Evolutionary conservation across 108 stramenopile genomes (phyloP).

Genomic region (Licmophora abbreviata): DNA sequence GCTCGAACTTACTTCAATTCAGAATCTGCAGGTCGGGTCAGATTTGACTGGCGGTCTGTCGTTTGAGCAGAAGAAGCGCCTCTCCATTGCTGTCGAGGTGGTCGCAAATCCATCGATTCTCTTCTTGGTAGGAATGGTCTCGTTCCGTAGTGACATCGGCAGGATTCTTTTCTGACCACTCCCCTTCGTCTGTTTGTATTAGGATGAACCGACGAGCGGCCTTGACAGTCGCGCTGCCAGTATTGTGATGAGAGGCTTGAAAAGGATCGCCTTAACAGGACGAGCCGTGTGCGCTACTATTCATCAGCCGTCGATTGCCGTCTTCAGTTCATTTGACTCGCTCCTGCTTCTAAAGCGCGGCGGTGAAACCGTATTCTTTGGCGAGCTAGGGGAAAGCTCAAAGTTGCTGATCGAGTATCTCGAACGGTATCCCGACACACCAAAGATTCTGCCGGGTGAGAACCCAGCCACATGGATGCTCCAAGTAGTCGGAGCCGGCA

Average conservation of each 20-base stretch:
- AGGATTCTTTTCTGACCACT: conserved; percentile 2
- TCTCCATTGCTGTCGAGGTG: conserved; percentile 70
- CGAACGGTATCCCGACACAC: conserved; percentile 34
- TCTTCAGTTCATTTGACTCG: conserved; percentile 69
- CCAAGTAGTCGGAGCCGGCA: conserved; percentile 38
- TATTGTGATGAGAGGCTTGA: conserved; percentile 45
- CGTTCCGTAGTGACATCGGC: background rate
- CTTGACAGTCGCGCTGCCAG: conserved; percentile 55
- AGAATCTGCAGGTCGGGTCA: conserved; percentile 27
- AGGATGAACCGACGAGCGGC: conserved; percentile 20
- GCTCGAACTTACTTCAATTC: conserved; percentile 49
- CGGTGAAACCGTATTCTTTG: conserved; percentile 78
- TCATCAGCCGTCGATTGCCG: conserved; percentile 78
- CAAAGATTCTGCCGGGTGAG: conserved; percentile 44
- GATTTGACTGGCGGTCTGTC: conserved; percentile 28
- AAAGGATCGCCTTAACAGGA: conserved; percentile 46
- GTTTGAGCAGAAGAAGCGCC: conserved; percentile 69
- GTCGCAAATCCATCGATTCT: conserved; percentile 44
- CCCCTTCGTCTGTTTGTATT: background rate
- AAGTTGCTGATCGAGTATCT: conserved; percentile 53
- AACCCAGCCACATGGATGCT: conserved; percentile 68
- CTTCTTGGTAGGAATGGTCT: conserved; percentile 11
- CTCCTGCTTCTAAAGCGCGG: conserved; percentile 73
- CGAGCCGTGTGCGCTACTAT: conserved; percentile 73
- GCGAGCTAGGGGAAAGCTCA: conserved; percentile 59